These are phyloP conservation scores for Schizophyllum amplum DNA, from an alignment of 1,284 basidiomycete species.

Conservation along the genomic window DNA sequence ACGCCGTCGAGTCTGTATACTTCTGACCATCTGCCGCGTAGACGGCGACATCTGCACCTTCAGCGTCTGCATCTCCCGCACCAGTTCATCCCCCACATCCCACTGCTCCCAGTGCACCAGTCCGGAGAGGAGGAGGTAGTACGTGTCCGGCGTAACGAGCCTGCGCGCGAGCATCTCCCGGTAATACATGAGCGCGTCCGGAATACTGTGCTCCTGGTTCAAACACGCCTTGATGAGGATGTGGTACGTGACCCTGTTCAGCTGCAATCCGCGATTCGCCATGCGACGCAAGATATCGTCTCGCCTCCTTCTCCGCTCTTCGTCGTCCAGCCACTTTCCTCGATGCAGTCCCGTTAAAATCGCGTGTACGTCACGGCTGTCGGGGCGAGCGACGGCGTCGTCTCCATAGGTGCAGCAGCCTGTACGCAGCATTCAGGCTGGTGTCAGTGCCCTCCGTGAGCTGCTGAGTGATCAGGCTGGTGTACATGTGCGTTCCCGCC, in stretches of 20 bases:
- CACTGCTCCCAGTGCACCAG: constrained; percentile 47
- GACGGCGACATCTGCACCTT: constrained; percentile 25
- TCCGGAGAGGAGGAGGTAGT: constrained; percentile 64
- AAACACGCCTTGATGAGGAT: constrained; percentile 62
- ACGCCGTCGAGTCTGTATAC: constrained; percentile 22
- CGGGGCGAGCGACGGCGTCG: constrained; percentile 42
- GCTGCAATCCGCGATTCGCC: constrained; percentile 40
- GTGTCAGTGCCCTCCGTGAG: constrained; percentile 44
- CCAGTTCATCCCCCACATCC: constrained; percentile 49
- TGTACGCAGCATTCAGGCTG: constrained; percentile 55
- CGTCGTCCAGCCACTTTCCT: constrained; percentile 34
- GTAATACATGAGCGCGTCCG: constrained; percentile 51
- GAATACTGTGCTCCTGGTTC: constrained; percentile 38
- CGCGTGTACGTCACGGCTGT: constrained; percentile 71
- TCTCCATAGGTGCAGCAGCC: constrained; percentile 67
- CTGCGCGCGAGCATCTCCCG: constrained; percentile 53
- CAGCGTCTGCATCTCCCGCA: constrained; percentile 46
- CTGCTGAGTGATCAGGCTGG: constrained; percentile 66
- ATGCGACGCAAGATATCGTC: constrained; percentile 52
- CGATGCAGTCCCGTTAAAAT: constrained; percentile 56
- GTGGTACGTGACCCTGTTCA: constrained; percentile 65
- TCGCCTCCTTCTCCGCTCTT: constrained; percentile 36
- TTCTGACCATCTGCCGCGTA: constrained; percentile 25
- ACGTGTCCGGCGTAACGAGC: constrained; percentile 55
- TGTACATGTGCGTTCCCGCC: constrained; percentile 68